Conservation (phyloP, 2,329 filamentous ascomycete species). For the Podosphaera aphanis region DNA sequence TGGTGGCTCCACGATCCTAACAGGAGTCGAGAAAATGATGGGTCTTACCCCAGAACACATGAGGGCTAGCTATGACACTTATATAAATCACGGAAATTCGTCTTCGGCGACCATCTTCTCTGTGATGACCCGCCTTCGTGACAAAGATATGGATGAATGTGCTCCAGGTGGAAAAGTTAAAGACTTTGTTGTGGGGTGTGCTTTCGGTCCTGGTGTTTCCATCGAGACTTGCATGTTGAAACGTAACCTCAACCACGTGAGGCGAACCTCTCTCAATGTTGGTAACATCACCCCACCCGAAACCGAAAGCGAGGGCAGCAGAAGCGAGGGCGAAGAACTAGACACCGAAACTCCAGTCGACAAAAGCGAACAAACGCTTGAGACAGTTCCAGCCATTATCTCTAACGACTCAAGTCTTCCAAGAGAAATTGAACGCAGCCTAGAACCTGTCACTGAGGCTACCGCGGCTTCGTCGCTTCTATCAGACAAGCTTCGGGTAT, state of each 20-base stretch:
- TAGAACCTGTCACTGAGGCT: no score
- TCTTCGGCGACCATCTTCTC: conserved; percentile 47
- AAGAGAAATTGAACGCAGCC: no score
- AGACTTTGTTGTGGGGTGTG: conserved; percentile 41
- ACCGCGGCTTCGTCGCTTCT: conserved; percentile 2
- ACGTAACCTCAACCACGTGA: conserved; percentile 14
- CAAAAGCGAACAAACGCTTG: conserved; percentile 6
- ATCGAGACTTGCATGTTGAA: conserved; percentile 46
- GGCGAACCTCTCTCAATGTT: conserved; percentile 5
- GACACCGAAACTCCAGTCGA: conserved; percentile 5
- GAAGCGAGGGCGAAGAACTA: conserved; percentile 10
- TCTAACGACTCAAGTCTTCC: no score
- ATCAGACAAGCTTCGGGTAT: no score
- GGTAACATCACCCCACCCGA: conserved; percentile 15
- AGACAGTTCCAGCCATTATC: no score
- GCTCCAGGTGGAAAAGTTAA: conserved; percentile 26
- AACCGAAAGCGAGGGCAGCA: conserved; percentile 13
- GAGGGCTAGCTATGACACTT: conserved; percentile 45
- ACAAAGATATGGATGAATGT: conserved; percentile 33
- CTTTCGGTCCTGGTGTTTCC: conserved; percentile 45
- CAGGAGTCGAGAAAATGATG: conserved; percentile 35
- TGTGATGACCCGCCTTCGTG: conserved; percentile 36
- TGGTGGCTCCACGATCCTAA: conserved; percentile 41
- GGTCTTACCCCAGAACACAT: conserved; percentile 37
- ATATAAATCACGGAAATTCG: conserved; percentile 44